A percentile compares a stretch with the other conserved stretches of the same genome.
phyloP scores from a whole-genome alignment of 352 stramenopile genomes.

The Globisporangium ultimum region DNA sequence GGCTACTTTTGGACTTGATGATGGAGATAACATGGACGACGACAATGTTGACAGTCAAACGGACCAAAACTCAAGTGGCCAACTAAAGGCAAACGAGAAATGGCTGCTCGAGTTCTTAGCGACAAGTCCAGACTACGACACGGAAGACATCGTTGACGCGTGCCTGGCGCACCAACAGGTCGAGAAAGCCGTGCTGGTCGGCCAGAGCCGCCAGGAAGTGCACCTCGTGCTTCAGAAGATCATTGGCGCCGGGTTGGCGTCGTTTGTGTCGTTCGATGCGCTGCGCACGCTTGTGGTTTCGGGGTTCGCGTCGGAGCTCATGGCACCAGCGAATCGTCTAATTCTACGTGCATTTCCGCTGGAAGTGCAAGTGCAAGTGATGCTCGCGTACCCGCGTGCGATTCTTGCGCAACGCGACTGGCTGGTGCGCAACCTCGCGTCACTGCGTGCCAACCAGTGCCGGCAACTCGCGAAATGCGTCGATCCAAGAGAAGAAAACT shows the following conservation, averaged over 20 bases:
- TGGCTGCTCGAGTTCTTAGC: conserved; percentile 62
- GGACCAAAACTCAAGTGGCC: conserved; percentile 10
- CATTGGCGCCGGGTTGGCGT: conserved; percentile 33
- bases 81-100: conserved; percentile 30
- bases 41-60: conserved; percentile 6
- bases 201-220: conserved; percentile 40
- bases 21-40: background rate
- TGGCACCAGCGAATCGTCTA: conserved; percentile 35
- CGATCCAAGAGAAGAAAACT: conserved; percentile 24
- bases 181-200: conserved; percentile 66
- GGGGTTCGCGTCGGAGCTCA: conserved; percentile 37
- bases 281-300: conserved; percentile 37
- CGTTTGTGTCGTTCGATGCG: conserved; percentile 34
- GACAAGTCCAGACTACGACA: conserved; percentile 56
- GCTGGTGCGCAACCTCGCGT: conserved; percentile 49
- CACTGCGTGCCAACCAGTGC: conserved; percentile 35
- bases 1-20: background rate
- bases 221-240: conserved; percentile 53
- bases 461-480: conserved; percentile 35
- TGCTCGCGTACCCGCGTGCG: conserved; percentile 37
- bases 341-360: conserved; percentile 51
- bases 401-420: conserved; percentile 74
- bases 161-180: conserved; percentile 68
- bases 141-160: conserved; percentile 55
- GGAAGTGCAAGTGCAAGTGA: conserved; percentile 47